These are phyloP conservation scores for Crataegus laevigata DNA, from an alignment of 306 rosid species.

Conservation along the genomic window DNA sequence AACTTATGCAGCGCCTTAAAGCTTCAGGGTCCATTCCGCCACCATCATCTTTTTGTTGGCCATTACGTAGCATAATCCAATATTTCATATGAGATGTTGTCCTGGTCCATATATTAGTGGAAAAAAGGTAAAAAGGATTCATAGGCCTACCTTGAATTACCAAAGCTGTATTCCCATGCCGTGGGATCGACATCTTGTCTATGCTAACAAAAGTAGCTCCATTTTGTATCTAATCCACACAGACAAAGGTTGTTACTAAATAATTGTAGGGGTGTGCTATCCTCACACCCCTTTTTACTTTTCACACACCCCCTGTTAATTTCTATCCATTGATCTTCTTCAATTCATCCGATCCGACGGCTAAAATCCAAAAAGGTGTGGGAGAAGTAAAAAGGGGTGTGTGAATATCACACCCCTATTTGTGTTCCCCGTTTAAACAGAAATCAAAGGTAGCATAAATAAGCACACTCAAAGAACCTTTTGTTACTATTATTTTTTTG, in stretches of 20 bases:
- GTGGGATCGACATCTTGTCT: conserved; percentile 68
- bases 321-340: no score
- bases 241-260: background rate
- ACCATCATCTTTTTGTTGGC: conserved; percentile 61
- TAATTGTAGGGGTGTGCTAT: no score
- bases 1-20: conserved; percentile 84
- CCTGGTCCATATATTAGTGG: background rate
- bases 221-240: conserved; percentile 61
- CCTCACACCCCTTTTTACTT: no score
- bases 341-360: no score
- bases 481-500: background rate
- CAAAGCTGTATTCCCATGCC: conserved; percentile 70
- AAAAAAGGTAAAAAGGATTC: background rate
- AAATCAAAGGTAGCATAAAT: background rate
- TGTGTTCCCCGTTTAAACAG: background rate
- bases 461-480: background rate
- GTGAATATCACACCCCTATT: no score
- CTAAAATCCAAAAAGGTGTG: no score
- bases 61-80: conserved; percentile 16
- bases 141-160: conserved; percentile 53
- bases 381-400: no score
- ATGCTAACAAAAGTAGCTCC: conserved; percentile 86
- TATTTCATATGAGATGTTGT: background rate
- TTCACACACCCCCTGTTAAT: no score
- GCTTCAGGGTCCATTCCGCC: conserved; percentile 90